Evolutionary conservation across 345 rosid genomes (phyloP).

Genomic region (Balakata baccata): DNA sequence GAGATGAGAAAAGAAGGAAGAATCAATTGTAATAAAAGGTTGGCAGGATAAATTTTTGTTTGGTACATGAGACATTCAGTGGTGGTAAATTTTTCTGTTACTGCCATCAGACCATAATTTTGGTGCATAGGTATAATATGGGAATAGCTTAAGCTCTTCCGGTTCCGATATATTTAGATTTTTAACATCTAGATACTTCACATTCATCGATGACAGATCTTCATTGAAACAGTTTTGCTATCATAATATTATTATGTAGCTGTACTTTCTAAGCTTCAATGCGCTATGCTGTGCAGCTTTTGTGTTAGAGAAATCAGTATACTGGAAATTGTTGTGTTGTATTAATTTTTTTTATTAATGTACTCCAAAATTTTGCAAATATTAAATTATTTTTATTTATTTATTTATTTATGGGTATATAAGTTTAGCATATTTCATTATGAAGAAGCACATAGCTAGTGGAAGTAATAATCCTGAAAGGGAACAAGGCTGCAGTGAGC

Average conservation of each 20-base stretch:
- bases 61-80: slow-evolving; percentile 17
- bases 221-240: slow-evolving; percentile 19
- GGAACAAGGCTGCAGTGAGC: too few species aligned
- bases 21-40: slow-evolving; percentile 1
- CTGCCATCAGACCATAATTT: slow-evolving; percentile 27
- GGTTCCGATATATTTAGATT: slow-evolving; percentile 5
- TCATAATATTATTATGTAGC: background rate
- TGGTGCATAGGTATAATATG: slow-evolving; percentile 35
- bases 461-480: too few species aligned
- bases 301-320: too few species aligned
- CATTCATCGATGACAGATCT: slow-evolving; percentile 20
- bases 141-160: slow-evolving; percentile 17
- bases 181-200: background rate
- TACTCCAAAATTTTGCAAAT: too few species aligned
- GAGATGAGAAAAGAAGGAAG: background rate
- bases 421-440: too few species aligned
- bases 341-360: too few species aligned
- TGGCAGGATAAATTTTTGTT: slow-evolving; percentile 15
- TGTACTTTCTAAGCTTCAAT: background rate
- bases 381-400: too few species aligned
- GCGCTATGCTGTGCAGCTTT: background rate
- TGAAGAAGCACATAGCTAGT: too few species aligned
- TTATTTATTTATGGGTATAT: too few species aligned
- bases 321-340: too few species aligned
- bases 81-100: slow-evolving; percentile 53